phyloP scores from a whole-genome alignment of 306 rosid genomes.

The Carpinus fangiana region DNA sequence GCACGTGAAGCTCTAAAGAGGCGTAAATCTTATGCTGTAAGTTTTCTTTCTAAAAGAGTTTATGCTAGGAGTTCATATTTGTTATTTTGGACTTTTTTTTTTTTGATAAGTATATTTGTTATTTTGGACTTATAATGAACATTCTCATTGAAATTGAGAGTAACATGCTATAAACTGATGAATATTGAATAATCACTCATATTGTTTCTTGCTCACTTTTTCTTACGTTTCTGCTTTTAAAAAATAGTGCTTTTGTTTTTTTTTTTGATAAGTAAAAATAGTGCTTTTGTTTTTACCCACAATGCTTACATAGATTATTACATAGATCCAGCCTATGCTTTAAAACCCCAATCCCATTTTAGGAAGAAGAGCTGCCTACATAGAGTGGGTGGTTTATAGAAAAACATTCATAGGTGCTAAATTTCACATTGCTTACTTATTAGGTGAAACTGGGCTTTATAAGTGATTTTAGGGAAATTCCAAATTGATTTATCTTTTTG shows the following conservation, averaged over 20 bases:
- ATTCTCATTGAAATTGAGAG: not conserved
- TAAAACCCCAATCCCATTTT: too few species aligned
- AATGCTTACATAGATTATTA: not conserved
- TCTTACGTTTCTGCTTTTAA: not conserved
- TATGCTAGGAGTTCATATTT: constrained; percentile 16
- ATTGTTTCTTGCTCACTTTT: not conserved
- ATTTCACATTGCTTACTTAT: too few species aligned
- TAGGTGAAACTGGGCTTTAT: too few species aligned
- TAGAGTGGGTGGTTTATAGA: too few species aligned
- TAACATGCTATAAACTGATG: not conserved
- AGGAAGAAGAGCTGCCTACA: too few species aligned
- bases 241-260: not conserved
- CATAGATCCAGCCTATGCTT: not conserved
- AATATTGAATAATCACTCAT: not conserved
- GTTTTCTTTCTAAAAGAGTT: constrained; percentile 27
- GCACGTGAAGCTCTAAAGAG: constrained; percentile 97
- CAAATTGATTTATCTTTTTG: too few species aligned
- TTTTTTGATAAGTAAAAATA: too few species aligned
- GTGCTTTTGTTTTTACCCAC: not conserved
- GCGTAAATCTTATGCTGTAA: constrained; percentile 88
- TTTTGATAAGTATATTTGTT: constrained; percentile 26
- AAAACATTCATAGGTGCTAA: too few species aligned
- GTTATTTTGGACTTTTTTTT: constrained; percentile 19
- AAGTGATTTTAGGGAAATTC: too few species aligned
- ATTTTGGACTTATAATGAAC: constrained; percentile 11